These are phyloP conservation scores for Clavariopsis aquatica DNA, from an alignment of 495 filamentous ascomycete species.

Conservation along the genomic window DNA sequence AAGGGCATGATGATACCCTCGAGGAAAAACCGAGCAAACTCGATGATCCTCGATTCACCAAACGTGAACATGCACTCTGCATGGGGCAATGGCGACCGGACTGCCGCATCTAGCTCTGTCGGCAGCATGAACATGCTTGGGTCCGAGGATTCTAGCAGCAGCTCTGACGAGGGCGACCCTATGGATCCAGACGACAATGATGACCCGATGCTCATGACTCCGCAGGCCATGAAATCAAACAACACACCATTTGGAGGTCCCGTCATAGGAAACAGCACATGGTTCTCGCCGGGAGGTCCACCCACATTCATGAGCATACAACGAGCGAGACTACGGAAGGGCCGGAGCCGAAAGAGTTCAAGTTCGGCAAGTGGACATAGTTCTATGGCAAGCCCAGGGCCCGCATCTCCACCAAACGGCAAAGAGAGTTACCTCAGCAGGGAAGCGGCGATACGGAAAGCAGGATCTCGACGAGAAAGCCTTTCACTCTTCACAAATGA, in stretches of 20 bases:
- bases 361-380: constrained; percentile 71
- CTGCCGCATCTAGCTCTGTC: constrained; percentile 77
- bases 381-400: constrained; percentile 66
- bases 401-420: constrained; percentile 63
- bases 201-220: constrained; percentile 71
- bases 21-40: constrained; percentile 51
- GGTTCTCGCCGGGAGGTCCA: constrained; percentile 63
- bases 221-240: constrained; percentile 58
- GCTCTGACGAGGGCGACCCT: constrained; percentile 71
- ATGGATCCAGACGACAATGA: constrained; percentile 81
- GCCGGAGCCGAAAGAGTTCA: constrained; percentile 64
- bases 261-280: constrained; percentile 37
- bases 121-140: constrained; percentile 80
- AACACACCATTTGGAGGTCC: constrained; percentile 47
- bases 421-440: constrained; percentile 49
- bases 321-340: constrained; percentile 58
- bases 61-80: constrained; percentile 45
- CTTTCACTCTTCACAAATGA: constrained; percentile 85
- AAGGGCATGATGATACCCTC: constrained; percentile 77
- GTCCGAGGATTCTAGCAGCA: constrained; percentile 73
- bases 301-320: constrained; percentile 56
- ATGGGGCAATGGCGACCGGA: constrained; percentile 60
- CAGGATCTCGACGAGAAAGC: constrained; percentile 72
- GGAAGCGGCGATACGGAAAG: constrained; percentile 47
- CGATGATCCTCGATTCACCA: constrained; percentile 52